A percentile compares a stretch with the other conserved stretches of the same genome.
phyloP scores from a whole-genome alignment of 179 eudicot genomes.

The Patellifolia procumbens region DNA sequence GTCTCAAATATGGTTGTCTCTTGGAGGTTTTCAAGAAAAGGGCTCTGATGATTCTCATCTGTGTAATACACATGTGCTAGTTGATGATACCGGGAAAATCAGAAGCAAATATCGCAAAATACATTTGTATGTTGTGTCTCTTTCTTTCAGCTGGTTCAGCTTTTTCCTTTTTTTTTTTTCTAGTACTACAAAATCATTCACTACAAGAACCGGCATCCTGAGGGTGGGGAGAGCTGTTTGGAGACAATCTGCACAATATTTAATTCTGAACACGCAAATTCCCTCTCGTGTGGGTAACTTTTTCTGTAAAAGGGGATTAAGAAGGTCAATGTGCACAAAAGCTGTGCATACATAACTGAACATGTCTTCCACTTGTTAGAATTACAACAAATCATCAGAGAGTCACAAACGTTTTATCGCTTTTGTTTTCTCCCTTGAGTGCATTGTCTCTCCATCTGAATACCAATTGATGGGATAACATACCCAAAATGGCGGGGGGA shows the following conservation, averaged over 20 bases:
- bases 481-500: neutral
- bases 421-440: neutral
- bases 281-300: neutral
- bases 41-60: conserved; percentile 81
- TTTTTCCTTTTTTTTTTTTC: neutral
- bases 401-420: neutral
- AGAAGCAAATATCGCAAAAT: conserved; percentile 72
- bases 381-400: neutral
- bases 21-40: conserved; percentile 93
- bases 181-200: neutral
- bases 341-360: neutral
- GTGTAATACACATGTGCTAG: conserved; percentile 80
- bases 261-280: neutral
- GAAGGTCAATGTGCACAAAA: neutral
- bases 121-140: conserved; percentile 60
- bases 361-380: neutral
- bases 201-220: neutral
- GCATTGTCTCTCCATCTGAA: neutral
- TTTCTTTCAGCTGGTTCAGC: conserved; percentile 2
- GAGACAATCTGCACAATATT: neutral
- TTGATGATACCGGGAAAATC: conserved; percentile 77
- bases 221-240: neutral
- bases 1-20: conserved; percentile 84
- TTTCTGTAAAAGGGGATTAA: neutral
- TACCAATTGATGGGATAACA: neutral